Evolutionary conservation across 805 yeast species (phyloP).

Genomic region (Metschnikowia bowlesiae): DNA sequence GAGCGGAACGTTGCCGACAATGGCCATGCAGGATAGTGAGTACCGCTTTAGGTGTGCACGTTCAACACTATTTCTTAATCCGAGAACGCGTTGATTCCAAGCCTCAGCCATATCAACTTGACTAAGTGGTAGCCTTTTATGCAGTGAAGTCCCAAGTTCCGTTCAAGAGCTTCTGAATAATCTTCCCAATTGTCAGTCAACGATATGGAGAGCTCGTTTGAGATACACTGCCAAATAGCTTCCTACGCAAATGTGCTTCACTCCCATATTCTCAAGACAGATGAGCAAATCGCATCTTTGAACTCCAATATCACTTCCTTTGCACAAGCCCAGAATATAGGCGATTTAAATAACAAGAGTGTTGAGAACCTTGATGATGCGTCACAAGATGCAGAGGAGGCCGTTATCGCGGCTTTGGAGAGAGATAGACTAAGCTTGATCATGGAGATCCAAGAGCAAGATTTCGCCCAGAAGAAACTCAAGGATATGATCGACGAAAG

Average conservation of each 20-base stretch:
- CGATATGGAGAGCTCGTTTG: slow-evolving; percentile 8
- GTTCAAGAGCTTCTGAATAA: no score
- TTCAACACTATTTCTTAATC: neutral
- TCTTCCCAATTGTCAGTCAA: no score
- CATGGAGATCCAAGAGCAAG: slow-evolving; percentile 39
- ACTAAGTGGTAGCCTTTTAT: neutral
- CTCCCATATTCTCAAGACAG: slow-evolving; percentile 11
- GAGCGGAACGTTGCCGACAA: no score
- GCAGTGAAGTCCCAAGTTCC: neutral
- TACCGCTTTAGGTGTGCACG: no score
- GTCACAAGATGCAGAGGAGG: slow-evolving; percentile 10
- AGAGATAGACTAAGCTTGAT: slow-evolving; percentile 26
- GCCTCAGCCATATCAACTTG: neutral
- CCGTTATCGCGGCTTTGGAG: slow-evolving; percentile 24
- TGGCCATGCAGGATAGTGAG: no score
- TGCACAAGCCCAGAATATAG: slow-evolving; percentile 8
- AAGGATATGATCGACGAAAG: slow-evolving; percentile 30
- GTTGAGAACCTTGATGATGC: neutral
- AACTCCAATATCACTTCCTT: slow-evolving; percentile 5
- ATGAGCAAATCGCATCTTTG: slow-evolving; percentile 7
- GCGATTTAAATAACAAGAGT: neutral
- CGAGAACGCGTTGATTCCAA: neutral
- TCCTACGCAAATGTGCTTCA: slow-evolving; percentile 8
- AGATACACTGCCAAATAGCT: slow-evolving; percentile 9
- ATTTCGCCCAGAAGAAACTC: slow-evolving; percentile 28